These are phyloP conservation scores for Epichloe glyceriae DNA, from an alignment of 2,329 filamentous ascomycete genomes.

Conservation along the genomic window DNA sequence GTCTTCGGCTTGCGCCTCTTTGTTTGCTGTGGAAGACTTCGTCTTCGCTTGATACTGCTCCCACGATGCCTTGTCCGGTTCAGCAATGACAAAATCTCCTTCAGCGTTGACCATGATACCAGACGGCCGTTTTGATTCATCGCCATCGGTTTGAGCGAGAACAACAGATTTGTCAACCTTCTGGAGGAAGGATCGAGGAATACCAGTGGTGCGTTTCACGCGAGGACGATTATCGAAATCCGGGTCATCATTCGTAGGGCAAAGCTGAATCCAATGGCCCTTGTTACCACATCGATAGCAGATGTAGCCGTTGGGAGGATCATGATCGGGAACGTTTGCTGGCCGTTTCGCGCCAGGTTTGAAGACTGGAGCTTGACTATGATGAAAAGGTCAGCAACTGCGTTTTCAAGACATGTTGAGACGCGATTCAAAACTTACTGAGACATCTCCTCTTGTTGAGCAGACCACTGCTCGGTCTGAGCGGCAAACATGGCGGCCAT, in stretches of 20 bases:
- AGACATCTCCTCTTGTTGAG: conserved; percentile 86
- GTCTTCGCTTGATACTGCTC: conserved; percentile 93
- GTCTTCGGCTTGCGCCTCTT: conserved; percentile 62
- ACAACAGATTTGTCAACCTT: conserved; percentile 85
- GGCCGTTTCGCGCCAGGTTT: conserved; percentile 52
- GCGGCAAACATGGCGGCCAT: conserved; percentile 86
- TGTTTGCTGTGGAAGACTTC: conserved; percentile 73
- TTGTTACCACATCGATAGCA: conserved; percentile 95
- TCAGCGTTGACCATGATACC: conserved; percentile 97
- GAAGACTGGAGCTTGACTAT: conserved; percentile 48
- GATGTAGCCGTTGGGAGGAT: conserved; percentile 85
- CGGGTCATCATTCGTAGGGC: conserved; percentile 95
- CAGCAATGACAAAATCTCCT: conserved; percentile 92
- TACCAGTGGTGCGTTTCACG: conserved; percentile 92
- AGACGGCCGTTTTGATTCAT: conserved; percentile 73
- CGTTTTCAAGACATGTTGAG: background rate
- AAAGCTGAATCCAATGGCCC: conserved; percentile 98
- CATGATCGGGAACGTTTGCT: conserved; percentile 75
- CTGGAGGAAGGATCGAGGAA: conserved; percentile 88
- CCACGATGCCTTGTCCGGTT: conserved; percentile 92
- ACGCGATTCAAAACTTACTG: conserved; percentile 38
- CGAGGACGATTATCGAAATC: conserved; percentile 88
- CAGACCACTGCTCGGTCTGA: conserved; percentile 82
- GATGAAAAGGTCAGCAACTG: conserved; percentile 18
- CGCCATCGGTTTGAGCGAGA: conserved; percentile 57